A percentile compares a stretch with the other conserved stretches of the same genome.
Conservation (phyloP, 1,139 yeast genomes). For the Lodderomyces oxycetoniae region DNA sequence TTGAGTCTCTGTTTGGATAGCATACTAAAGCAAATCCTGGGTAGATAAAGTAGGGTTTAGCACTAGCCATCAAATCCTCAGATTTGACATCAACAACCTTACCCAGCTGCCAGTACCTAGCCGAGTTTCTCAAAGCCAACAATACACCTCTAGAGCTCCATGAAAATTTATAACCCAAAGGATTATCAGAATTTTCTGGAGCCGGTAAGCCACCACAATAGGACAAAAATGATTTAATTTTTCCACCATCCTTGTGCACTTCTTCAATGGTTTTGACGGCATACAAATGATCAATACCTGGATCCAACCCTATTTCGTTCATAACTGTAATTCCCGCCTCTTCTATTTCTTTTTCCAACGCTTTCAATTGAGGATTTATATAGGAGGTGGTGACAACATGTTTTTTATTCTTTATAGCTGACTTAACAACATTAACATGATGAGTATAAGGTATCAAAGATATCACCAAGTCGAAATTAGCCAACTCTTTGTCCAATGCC, state of each 20-base stretch:
- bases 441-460: constrained; percentile 94
- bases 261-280: constrained; percentile 98
- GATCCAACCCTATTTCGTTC: constrained; percentile 95
- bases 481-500: constrained; percentile 73
- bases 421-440: constrained; percentile 88
- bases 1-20: constrained; percentile 97
- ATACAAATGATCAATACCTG: constrained; percentile 96
- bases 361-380: constrained; percentile 86
- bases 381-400: constrained; percentile 96
- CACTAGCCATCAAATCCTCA: constrained; percentile 91
- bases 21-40: constrained; percentile 95
- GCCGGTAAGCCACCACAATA: constrained; percentile 99
- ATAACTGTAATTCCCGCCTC: constrained; percentile 85
- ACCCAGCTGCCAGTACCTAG: constrained; percentile 86
- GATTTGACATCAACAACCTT: constrained; percentile 73
- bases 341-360: constrained; percentile 70
- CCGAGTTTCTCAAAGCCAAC: constrained; percentile 90
- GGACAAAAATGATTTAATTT: constrained; percentile 86
- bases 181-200: constrained; percentile 95
- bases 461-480: constrained; percentile 78
- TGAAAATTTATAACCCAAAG: constrained; percentile 96
- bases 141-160: constrained; percentile 99
- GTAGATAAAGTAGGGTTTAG: constrained; percentile 90
- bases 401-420: constrained; percentile 87
- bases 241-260: constrained; percentile 87